Conservation (phyloP, 306 rosid species). For the Castanea mollissima region DNA sequence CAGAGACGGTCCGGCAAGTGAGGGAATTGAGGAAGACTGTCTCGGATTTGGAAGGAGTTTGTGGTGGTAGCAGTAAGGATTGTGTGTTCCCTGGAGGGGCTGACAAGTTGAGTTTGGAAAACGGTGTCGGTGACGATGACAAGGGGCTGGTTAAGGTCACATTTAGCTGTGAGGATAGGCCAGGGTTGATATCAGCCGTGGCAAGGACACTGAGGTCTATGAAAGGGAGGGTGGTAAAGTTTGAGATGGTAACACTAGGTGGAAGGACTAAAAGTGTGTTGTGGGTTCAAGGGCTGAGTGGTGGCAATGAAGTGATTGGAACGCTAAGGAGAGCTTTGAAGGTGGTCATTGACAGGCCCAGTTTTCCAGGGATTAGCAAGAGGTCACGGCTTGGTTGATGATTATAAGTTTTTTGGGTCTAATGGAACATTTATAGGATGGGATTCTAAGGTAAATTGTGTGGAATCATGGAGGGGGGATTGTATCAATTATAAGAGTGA, state of each 20-base stretch:
- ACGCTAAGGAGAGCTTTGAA: slow-evolving; percentile 50
- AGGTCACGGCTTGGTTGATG: neutral
- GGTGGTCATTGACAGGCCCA: slow-evolving; percentile 36
- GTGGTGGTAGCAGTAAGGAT: slow-evolving; percentile 5
- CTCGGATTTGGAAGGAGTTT: slow-evolving; percentile 37
- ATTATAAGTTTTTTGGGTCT: neutral
- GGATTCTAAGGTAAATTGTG: too few relatives aligned
- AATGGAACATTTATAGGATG: neutral
- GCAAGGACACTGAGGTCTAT: slow-evolving; percentile 38
- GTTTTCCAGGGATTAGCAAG: neutral
- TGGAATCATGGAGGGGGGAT: too few relatives aligned
- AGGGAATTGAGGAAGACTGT: slow-evolving; percentile 49
- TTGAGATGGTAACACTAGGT: slow-evolving; percentile 62
- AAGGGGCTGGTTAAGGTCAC: slow-evolving; percentile 49
- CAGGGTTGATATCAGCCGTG: slow-evolving; percentile 45
- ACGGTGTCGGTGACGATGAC: slow-evolving; percentile 31
- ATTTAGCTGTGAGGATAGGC: slow-evolving; percentile 59
- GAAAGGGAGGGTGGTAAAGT: slow-evolving; percentile 50
- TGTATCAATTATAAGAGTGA: too few relatives aligned
- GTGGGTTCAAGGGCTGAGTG: slow-evolving; percentile 45
- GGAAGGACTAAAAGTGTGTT: slow-evolving; percentile 53
- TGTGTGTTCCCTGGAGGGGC: slow-evolving; percentile 47
- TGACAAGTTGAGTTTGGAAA: slow-evolving; percentile 41
- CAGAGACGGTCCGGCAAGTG: slow-evolving; percentile 52
- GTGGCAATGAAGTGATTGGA: slow-evolving; percentile 38